phyloP scores from a whole-genome alignment of 148 eudicot species.

The Euryodendron excelsum region DNA sequence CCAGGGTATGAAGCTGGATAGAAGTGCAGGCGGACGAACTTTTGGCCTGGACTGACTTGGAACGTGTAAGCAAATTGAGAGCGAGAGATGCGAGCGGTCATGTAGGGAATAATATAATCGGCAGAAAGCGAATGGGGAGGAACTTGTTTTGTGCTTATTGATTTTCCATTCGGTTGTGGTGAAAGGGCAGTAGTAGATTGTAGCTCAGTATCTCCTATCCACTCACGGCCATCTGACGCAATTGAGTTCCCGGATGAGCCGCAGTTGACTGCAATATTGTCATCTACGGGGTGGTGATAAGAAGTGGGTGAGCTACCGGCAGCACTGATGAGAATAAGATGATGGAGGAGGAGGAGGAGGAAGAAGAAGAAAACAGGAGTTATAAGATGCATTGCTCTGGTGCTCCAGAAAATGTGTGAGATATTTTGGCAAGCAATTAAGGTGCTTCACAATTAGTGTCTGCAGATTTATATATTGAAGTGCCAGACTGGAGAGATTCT shows the following conservation, averaged over 20 bases:
- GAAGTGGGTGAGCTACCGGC: not conserved
- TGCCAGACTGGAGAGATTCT: not conserved
- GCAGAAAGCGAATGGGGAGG: not conserved
- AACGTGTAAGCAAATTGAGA: constrained; percentile 17
- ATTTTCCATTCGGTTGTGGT: not conserved
- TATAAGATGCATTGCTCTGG: not conserved
- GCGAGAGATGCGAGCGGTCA: constrained; percentile 20
- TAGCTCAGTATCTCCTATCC: constrained; percentile 15
- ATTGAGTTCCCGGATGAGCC: constrained; percentile 19
- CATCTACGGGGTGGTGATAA: not conserved
- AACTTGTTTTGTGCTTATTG: constrained; percentile 4
- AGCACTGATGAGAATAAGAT: constrained; percentile 1
- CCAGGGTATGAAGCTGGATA: constrained; percentile 19
- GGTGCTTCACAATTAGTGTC: too few species aligned
- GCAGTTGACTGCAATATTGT: constrained; percentile 21
- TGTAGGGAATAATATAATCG: constrained; percentile 19
- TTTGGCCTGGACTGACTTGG: constrained; percentile 23
- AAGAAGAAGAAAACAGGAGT: not conserved
- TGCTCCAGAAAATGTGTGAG: not conserved
- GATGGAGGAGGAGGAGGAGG: too few species aligned
- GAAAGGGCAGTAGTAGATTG: not conserved
- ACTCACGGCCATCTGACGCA: constrained; percentile 15
- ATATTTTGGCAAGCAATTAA: too few species aligned
- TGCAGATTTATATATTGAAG: too few species aligned
- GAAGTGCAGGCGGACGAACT: constrained; percentile 24